Evolutionary conservation across 2,329 filamentous ascomycete genomes (phyloP), one percentile per base, ranked within the genome.

Genomic region (Colletotrichum paranaense): DNA sequence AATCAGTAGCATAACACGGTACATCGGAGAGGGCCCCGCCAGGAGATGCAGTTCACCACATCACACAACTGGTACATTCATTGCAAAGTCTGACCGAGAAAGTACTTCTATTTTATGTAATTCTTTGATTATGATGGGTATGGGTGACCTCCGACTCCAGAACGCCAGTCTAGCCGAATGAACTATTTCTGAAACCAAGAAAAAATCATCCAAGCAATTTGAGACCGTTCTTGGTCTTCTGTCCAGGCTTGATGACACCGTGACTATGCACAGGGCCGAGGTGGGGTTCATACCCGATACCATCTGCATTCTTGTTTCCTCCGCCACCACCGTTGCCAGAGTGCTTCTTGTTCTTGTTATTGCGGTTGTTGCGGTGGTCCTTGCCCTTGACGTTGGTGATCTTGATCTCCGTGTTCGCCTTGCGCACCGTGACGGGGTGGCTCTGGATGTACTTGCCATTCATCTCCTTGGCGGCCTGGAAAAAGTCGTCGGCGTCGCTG

Each of bases 391-490:
- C 88, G n/a, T 88, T 88, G 14, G 92, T 88, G 5, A 95, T 91
- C 80, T 94, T 95, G 82, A 99, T 95, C 82, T 98, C 95, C 6
- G 96, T 98, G 77, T 93, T 97, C 76, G 94, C 95, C 82, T 97
- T 94, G 82, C 94, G 92, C 77, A 98, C 90, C 30, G 94, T 87
- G 32, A 98, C 94, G 0, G 97, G 97, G 82, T 98, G 97, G 81
- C 95, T 98, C 79, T 97, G 96, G 80, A 99, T 98, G 84, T 99
- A 99, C 85, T 99, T 98, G 78, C 95, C 95, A 79, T 98, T 94
- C 97, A 98, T 98, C 85, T 98, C 96, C 85, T 97, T 95, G 78
- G 95, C 96, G 1, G 97, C 96, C 79, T 94, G 91, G 87, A 99
- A 98, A 82, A 97, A 98, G 80, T 98, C 95, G 82, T 99, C 97